These are phyloP conservation scores for Camelina hispida DNA, from an alignment of 345 rosid species.

Conservation along the genomic window DNA sequence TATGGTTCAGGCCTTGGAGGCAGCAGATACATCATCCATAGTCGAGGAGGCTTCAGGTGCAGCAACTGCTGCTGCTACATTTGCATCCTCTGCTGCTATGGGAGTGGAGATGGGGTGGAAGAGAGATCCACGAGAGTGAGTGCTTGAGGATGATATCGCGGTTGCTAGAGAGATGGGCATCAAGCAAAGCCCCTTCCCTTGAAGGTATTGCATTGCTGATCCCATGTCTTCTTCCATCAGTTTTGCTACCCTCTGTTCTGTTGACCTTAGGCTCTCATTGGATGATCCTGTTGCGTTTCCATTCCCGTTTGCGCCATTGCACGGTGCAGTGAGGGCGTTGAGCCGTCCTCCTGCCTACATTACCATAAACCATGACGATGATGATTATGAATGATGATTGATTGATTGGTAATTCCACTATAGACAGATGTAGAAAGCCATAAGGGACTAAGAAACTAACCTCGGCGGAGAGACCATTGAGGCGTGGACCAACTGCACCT, in stretches of 20 bases:
- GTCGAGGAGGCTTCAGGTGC: slow-evolving; percentile 49
- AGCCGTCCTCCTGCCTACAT: slow-evolving; percentile 59
- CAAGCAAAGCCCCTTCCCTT: slow-evolving; percentile 94
- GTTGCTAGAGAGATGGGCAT: slow-evolving; percentile 98
- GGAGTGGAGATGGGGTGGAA: slow-evolving; percentile 27
- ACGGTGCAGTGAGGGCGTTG: slow-evolving; percentile 46
- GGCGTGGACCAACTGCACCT: slow-evolving; percentile 81
- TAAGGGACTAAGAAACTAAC: slow-evolving; percentile 44
- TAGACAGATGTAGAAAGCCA: background rate
- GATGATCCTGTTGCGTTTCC: slow-evolving; percentile 45
- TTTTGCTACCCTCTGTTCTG: slow-evolving; percentile 92
- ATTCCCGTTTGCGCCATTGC: slow-evolving; percentile 46
- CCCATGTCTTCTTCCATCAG: slow-evolving; percentile 99
- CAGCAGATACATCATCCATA: slow-evolving; percentile 72
- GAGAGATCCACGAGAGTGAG: slow-evolving; percentile 55
- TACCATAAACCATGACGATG: slow-evolving; percentile 6
- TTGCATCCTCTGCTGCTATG: slow-evolving; percentile 28
- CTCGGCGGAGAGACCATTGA: slow-evolving; percentile 80
- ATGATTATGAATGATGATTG: slow-evolving; percentile 4
- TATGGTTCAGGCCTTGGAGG: slow-evolving; percentile 62
- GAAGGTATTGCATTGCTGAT: slow-evolving; percentile 96
- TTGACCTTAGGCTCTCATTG: slow-evolving; percentile 63
- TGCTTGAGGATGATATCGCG: slow-evolving; percentile 80
- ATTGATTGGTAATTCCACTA: slow-evolving; percentile 6
- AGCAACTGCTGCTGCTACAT: slow-evolving; percentile 21